A percentile compares a stretch with the other conserved stretches of the same genome.
phyloP scores from a whole-genome alignment of 805 yeast genomes.

The Monosporozyma servazzii region DNA sequence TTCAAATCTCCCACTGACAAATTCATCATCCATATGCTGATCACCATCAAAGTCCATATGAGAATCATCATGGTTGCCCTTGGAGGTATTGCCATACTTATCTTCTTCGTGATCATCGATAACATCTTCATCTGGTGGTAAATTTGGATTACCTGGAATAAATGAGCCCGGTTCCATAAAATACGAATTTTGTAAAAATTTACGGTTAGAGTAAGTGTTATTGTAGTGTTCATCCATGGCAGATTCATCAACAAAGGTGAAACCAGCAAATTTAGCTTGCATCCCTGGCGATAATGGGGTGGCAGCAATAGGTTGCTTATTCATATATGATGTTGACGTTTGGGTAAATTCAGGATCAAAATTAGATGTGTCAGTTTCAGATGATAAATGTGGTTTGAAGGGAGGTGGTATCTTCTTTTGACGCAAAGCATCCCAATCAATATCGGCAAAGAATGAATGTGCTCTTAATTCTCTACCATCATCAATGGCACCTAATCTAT shows the following conservation, averaged over 20 bases:
- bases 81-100: background rate
- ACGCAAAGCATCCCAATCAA: conserved; percentile 78
- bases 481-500: conserved; percentile 80
- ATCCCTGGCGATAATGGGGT: conserved; percentile 84
- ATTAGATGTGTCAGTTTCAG: conserved; percentile 91
- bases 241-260: conserved; percentile 91
- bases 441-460: conserved; percentile 84
- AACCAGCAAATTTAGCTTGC: conserved; percentile 94
- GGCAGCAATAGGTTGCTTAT: conserved; percentile 44
- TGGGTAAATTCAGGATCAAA: conserved; percentile 97
- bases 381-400: conserved; percentile 83
- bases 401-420: conserved; percentile 90
- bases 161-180: conserved; percentile 56
- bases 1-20: conserved; percentile 85
- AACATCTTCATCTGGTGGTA: conserved; percentile 78
- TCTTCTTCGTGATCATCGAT: conserved; percentile 36
- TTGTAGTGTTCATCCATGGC: conserved; percentile 79
- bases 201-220: conserved; percentile 26
- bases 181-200: conserved; percentile 31
- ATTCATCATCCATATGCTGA: conserved; percentile 67
- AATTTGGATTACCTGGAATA: conserved; percentile 68
- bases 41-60: conserved; percentile 35
- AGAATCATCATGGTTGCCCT: background rate
- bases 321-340: conserved; percentile 76
- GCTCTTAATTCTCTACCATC: conserved; percentile 90